Evolutionary conservation across 331 rosid species (phyloP).

Genomic region (Rosa hybrid): DNA sequence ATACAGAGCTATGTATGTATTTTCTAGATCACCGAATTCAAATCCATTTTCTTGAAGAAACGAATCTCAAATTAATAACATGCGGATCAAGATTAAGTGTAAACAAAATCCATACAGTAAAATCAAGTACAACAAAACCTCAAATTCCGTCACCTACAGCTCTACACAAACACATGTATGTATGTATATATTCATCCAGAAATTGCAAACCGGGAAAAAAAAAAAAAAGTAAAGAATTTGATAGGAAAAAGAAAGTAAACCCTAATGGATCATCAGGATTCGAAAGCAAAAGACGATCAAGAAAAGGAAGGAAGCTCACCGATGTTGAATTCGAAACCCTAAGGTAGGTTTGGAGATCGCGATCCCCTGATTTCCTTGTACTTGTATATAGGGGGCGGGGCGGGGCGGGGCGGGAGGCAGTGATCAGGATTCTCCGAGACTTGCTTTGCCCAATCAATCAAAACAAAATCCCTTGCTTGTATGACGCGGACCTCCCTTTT

Average conservation of each 20-base stretch:
- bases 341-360: neutral
- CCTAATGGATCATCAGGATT: neutral
- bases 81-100: constrained; percentile 2
- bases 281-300: neutral
- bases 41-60: neutral
- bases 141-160: neutral
- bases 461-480: no score
- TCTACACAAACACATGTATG: neutral
- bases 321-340: neutral
- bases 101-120: neutral
- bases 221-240: neutral
- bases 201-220: neutral
- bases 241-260: neutral
- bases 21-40: constrained; percentile 11
- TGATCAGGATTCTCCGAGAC: no score
- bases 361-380: no score
- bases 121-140: neutral
- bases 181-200: neutral
- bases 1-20: no score
- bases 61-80: neutral
- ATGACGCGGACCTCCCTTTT: no score
- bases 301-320: neutral
- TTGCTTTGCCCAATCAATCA: no score
- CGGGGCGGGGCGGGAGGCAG: no score
- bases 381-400: no score